Base-by-base conservation (phyloP, 2,329 filamentous ascomycete genomes). In the Cladosporium sphaerospermum region DNA sequence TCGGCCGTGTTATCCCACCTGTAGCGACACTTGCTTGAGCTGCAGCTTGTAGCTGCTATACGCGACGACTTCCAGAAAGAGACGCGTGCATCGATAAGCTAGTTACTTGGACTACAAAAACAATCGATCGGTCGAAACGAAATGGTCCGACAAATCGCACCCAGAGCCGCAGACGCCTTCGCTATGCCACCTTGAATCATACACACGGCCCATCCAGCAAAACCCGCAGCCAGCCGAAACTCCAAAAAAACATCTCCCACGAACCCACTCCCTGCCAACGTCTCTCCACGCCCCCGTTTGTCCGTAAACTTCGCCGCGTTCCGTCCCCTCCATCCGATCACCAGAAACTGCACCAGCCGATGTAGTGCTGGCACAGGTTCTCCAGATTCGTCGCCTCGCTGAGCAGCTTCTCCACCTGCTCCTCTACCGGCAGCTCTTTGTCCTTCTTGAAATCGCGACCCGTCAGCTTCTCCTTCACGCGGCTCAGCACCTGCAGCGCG, bases 291-390 rank as follows among this genome's bases (percentile, higher is more conserved):
- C 3, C 36, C 16, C 36, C 36, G 5, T 39, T 14, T 42, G 13
- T 28, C 40, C 32, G 48, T 16, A 44, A 7, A 39, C 16, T 39
- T 39, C 36, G 36, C 16, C 36, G 11, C 36, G 34, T 36, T 36
- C n/a, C 9, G 5, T n/a, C 36, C 36, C 9, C 36, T 39, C 8
- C 8, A 3, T 39, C 39, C 16, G 11, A 13, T 46, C 56, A 97
- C 92, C 92, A 97, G 79, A 96, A 97, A 72, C 89, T 95, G 73
- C 92, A 97, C 92, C 92, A 97, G 59, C 93, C 93, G 63, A 97
- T 96, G 70, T 96, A 99, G 75, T 97, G 93, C 77, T 97, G 93
- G 69, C 93, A 99, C 57, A 99, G 76, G 69, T 97, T 97, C 79
- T 97, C 93, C 63, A 97, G 77, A 67, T 93, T 96, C 6, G 93